Evolutionary conservation across 1,284 basidiomycete genomes (phyloP), one percentile per base, ranked within the genome.

Genomic region (Apiotrichum gracile): DNA sequence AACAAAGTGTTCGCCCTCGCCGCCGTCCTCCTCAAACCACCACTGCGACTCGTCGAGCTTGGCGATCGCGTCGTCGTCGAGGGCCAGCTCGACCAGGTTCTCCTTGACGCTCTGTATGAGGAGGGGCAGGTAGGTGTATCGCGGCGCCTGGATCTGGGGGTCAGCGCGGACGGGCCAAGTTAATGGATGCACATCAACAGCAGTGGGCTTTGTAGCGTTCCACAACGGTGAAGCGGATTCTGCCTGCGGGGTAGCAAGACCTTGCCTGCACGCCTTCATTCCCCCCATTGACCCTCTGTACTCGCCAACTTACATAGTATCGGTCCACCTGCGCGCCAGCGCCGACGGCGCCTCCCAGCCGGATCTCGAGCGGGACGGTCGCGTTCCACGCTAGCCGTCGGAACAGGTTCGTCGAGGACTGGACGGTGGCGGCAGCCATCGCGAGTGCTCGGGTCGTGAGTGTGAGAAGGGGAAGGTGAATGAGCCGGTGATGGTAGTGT

Each of bases 41-140:
- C 92, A 90, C 45, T 91, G 86, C 55, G 88, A 85, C 62, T 91
- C 88, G 13, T 67, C 61, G 14, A 60, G 40, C 27, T 60, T 57
- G 52, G 82, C 83, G 5, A 83, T 82, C 22, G 85, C 84, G 31
- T 82, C 79, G 63, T 91, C 88, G 66, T 93, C 89, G 64, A 96
- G 85, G 6, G 90, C 88, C 44, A 94, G 83, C 60, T 92, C 88
- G 76, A 88, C 85, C 55, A 96, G 80, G 72, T 91, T 90, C 58
- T 85, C 81, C 54, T 85, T 82, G 61, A 96, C 83, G 67, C 92
- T 87, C 4, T 88, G 85, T 61, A 96, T 80, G 40, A 96, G 76
- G n/a, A 96, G 79, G 14, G 92, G 88, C 29, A 96, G 83, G 76
- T 96, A 97, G 69, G 84, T 85, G 69, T 94, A 85, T 48, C 92